These are phyloP conservation scores for Melocanna baccifera DNA, from an alignment of 176 grass and related monocot genomes.

Conservation along the genomic window DNA sequence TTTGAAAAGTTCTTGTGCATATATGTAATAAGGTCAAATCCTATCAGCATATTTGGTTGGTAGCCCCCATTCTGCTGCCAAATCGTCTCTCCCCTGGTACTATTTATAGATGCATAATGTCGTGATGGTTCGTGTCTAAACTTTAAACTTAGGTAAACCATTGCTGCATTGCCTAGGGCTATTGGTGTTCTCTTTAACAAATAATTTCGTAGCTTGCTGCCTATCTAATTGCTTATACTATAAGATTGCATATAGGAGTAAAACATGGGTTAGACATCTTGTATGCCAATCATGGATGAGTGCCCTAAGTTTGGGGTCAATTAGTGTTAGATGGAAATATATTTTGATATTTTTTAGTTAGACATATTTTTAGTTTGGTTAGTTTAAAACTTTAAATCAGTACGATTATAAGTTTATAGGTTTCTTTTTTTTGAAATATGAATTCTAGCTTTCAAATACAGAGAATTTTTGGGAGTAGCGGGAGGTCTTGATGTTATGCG, in stretches of 20 bases:
- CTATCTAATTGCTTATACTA: constrained; percentile 12
- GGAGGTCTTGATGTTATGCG: background rate
- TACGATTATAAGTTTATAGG: background rate
- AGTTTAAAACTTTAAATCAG: background rate
- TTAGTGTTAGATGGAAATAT: background rate
- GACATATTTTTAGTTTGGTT: too few relatives aligned
- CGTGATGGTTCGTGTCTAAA: background rate
- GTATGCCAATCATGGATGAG: background rate
- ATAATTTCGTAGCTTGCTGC: background rate
- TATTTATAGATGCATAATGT: background rate
- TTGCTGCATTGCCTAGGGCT: background rate
- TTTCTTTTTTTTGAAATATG: background rate
- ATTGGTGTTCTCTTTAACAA: constrained; percentile 5
- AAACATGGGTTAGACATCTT: constrained; percentile 14
- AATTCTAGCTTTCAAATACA: background rate
- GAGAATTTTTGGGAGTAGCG: background rate
- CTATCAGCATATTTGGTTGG: background rate
- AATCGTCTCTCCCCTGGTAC: background rate
- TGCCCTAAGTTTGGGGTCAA: background rate
- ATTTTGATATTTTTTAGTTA: too few relatives aligned
- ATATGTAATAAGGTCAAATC: background rate
- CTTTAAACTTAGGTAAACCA: background rate
- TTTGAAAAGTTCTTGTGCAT: background rate
- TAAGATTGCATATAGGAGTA: background rate
- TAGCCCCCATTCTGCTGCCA: background rate